Conservation (phyloP, 306 rosid genomes). For the Lupinus albus region DNA sequence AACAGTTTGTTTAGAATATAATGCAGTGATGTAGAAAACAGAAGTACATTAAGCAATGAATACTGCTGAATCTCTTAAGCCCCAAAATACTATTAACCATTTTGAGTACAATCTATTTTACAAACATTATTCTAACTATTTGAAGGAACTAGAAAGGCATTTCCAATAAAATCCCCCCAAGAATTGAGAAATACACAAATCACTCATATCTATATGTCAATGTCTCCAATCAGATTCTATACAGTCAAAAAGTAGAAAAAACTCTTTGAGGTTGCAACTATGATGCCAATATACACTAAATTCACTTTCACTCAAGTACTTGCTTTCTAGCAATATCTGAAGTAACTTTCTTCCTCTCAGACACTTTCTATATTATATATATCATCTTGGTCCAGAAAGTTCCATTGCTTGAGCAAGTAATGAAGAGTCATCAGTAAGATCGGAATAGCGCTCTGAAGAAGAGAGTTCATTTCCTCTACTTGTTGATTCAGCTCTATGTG, state of each 20-base stretch:
- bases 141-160: constrained; percentile 37
- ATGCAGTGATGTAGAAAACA: constrained; percentile 1
- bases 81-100: constrained; percentile 39
- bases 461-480: constrained; percentile 79
- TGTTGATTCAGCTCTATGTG: constrained; percentile 80
- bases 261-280: constrained; percentile 42
- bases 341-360: background rate
- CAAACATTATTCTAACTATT: constrained; percentile 48
- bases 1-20: background rate
- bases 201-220: constrained; percentile 46
- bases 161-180: constrained; percentile 34
- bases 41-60: constrained; percentile 2
- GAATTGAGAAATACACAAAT: constrained; percentile 26
- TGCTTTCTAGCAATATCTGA: constrained; percentile 29
- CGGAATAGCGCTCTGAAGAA: constrained; percentile 84
- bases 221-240: constrained; percentile 49
- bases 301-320: constrained; percentile 37
- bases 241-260: constrained; percentile 50
- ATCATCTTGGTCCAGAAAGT: constrained; percentile 95
- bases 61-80: background rate
- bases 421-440: constrained; percentile 96
- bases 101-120: constrained; percentile 43
- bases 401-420: constrained; percentile 97
- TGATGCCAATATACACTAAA: constrained; percentile 53
- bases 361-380: background rate